Evolutionary conservation across 495 filamentous ascomycete species (phyloP), one percentile per base, ranked within the genome.

Genomic region (Glarea lozoyensis): DNA sequence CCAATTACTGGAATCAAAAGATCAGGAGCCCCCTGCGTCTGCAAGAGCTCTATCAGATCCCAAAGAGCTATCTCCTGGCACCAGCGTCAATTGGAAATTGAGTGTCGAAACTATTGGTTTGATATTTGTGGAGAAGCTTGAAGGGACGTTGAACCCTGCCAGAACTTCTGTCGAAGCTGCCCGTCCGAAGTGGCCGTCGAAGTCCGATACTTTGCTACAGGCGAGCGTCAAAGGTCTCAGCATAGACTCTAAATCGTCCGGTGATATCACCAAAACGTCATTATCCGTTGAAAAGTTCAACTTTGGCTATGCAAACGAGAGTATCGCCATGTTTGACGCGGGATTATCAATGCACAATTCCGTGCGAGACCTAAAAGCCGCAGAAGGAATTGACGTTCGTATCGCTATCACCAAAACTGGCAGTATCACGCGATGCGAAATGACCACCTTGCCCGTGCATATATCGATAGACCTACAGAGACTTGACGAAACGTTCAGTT

Each of bases 401-500:
- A 52, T 89, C 20, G 76, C 74, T 21, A 41, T 85, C 2, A 64
- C 50, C 1, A 77, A 75, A 42, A 72, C 67, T 0, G 32, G 66
- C 4, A 64, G 70, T 1, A 60, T 63, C 3, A 71, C 72, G n/a
- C 69, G 70, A 32, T 58, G 86, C 18, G 75, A 83, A n/a, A 52
- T 94, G n/a, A 73, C 70, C n/a, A 94, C 88, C 2, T 68, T 92
- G 11, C 88, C 90, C 2, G 59, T 97, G 1, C 77, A 82, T 41
- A 45, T 97, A 4, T 74, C 75, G 43, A 56, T 97, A 20, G 85
- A 97, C 60, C 67, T 95, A 10, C 81, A 81, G 47, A 77, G 73
- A 29, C 54, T 97, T 10, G 93, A 99, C 49, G 90, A 94, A 39
- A 83, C 82, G 3, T 75, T 97, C 39, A 75, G 78, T 22, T 88